Evolutionary conservation across 2,329 filamentous ascomycete genomes (phyloP).

Genomic region (Diplocarpon rosae): DNA sequence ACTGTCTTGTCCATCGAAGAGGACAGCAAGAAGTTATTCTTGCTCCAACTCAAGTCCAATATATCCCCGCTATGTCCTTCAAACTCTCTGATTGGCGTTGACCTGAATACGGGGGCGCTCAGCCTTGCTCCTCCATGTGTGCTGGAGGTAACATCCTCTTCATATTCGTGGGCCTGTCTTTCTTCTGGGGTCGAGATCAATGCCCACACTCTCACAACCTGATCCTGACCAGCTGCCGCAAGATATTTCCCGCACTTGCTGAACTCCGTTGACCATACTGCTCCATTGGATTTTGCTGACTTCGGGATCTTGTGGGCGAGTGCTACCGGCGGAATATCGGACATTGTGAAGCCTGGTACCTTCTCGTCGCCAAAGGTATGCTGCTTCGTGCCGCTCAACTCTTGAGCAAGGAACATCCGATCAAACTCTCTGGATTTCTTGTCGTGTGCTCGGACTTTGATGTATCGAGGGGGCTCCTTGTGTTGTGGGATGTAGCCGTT

Average conservation of each 20-base stretch:
- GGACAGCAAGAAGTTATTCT: conserved; percentile 93
- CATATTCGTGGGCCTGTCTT: conserved; percentile 59
- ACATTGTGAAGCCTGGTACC: conserved; percentile 12
- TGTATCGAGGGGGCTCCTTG: conserved; percentile 83
- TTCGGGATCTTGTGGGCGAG: conserved; percentile 18
- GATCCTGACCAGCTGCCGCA: conserved; percentile 85
- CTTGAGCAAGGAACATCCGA: conserved; percentile 82
- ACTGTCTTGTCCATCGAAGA: conserved; percentile 99
- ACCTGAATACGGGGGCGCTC: conserved; percentile 82
- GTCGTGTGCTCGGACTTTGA: conserved; percentile 70
- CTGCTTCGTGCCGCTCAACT: conserved; percentile 57
- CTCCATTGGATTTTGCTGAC: conserved; percentile 35
- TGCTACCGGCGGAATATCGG: conserved; percentile 23
- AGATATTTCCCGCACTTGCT: conserved; percentile 85
- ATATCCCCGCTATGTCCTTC: conserved; percentile 76
- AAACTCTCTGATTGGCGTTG: conserved; percentile 69
- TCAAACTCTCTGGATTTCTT: conserved; percentile 78
- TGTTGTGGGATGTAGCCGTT: conserved; percentile 73
- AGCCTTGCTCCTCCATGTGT: conserved; percentile 50
- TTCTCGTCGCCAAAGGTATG: conserved; percentile 25
- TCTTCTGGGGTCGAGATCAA: conserved; percentile 78
- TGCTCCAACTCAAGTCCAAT: conserved; percentile 92
- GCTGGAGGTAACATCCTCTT: conserved; percentile 42
- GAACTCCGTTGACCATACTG: conserved; percentile 88
- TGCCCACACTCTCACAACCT: conserved; percentile 75